Base-by-base conservation (phyloP, 2,329 filamentous ascomycete species). In the Mycogone perniciosa region DNA sequence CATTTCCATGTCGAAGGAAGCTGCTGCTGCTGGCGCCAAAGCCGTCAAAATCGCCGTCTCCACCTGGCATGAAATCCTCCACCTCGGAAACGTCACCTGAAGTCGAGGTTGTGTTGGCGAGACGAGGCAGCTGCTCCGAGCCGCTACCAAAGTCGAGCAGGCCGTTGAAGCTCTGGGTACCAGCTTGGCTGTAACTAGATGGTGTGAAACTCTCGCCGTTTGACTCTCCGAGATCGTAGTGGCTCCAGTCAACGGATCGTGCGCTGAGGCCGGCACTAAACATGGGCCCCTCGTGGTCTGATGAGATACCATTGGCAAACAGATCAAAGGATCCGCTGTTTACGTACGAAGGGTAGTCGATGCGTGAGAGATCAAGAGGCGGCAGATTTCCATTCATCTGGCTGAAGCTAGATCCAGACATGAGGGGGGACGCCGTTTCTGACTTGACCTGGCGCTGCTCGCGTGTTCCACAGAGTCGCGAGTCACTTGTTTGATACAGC, bases 31-130 rank as follows among this genome's bases (percentile, higher is more conserved):
- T 67, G 20, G 71, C 68, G 51, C 71, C 75, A 46, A 74, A 72
- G 51, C 76, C 60, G 29, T 72, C 69, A 54, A 76, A 76, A 44
- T 75, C 71, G 54, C 77, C 76, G 33, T 70, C 69, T 55, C 73
- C 70, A 56, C 73, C 69, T 46, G 68, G 70, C 46, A 75, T 66
- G 53, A 77, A 76, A 57, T 85, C 82, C 54, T 85, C 83, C 5
- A 81, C 80, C 62, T 85, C 82, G 7, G 82, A 85, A 7, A 85
- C 81, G 54, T 86, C 82, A 34, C 82, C 82, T 9, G 82, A 86
- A 7, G 80, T 84, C 7, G 80, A 81, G 1, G 77, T 79, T 46
- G 73, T 74, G 61, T 79, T 72, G 54, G 80, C 77, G 59, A 84
- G 64, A 44, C 76, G 71, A 45, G 75, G 73, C 30, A 76, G 72